Base-by-base conservation (phyloP, 2,329 filamentous ascomycete species). In the Myriosclerotinia duriaeana region DNA sequence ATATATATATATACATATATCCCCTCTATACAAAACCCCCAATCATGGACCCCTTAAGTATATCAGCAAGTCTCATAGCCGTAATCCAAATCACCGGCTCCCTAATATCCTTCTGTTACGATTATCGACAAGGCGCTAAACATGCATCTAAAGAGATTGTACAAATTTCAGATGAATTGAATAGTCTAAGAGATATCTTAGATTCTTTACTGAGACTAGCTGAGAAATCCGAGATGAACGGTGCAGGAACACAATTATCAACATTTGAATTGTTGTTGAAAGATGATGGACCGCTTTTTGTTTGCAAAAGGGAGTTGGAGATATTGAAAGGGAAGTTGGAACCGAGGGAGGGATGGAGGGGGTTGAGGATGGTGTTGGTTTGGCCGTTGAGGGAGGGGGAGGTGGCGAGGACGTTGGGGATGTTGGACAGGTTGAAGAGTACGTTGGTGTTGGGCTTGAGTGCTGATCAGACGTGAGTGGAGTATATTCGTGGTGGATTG, bases 311-410 rank as follows among this genome's bases (percentile, higher is more conserved):
- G 1, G 69, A 70, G n/a, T 38, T 72, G 46, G 56, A 69, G 20
- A 64, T 34, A 17, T 38, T 72, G 59, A 63, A 65, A 48, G 53
- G 30, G n/a, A 68, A 68, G 34, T 36, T 72, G 50, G 67, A 71
- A 44, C 68, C 66, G 3, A 65, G 68, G 34, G 30, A 46, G 5
- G 67, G 71, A 9, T 70, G 67, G 70, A 70, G 67, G 38, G 66
- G 64, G 17, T 40, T 68, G 4, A 69, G 36, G n/a, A 68, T 64
- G 15, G 62, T 46, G 9, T 42, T 72, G 38, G 63, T 67, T 3
- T 72, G 71, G 71, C 71, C 71, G 3, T 54, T 72, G 11, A 69
- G 69, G 46, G 68, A 72, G 56, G 61, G 55, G 2, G 70, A 72
- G 17, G 59, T 69, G 38, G 62, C 53, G 36, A 70, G 64, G 40